Evolutionary conservation across 2,329 filamentous ascomycete genomes (phyloP).

Genomic region (Stylonectria norvegica): DNA sequence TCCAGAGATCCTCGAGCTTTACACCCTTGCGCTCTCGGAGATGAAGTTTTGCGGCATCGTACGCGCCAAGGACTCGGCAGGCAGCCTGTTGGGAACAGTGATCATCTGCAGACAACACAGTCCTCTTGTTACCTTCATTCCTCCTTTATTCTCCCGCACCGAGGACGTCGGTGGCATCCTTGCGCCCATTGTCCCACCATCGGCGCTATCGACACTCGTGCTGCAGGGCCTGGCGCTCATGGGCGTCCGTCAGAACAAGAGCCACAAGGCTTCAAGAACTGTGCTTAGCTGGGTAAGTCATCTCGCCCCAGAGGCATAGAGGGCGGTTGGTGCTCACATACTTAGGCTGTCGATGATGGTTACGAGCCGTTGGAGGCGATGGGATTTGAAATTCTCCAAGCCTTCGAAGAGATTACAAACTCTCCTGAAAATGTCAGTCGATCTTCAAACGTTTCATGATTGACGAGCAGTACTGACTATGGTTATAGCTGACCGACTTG

Average conservation of each 20-base stretch:
- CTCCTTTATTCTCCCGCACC: constrained; percentile 59
- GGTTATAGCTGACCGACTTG: not conserved
- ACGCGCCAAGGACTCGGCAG: constrained; percentile 67
- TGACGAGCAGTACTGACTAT: not conserved
- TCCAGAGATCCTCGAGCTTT: constrained; percentile 77
- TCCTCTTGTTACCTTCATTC: constrained; percentile 65
- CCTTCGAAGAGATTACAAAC: constrained; percentile 75
- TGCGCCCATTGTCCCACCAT: constrained; percentile 70
- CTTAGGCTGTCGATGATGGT: constrained; percentile 64
- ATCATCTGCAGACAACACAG: constrained; percentile 73
- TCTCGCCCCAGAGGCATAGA: not conserved
- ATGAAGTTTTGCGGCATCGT: constrained; percentile 75
- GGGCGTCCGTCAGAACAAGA: constrained; percentile 78
- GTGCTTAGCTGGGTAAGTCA: constrained; percentile 73
- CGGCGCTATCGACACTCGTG: constrained; percentile 65
- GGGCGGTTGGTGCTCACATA: constrained; percentile 13
- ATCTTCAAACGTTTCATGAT: not conserved
- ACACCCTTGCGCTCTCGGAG: constrained; percentile 70
- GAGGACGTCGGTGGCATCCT: constrained; percentile 70
- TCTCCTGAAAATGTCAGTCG: constrained; percentile 51
- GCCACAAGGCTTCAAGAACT: constrained; percentile 68
- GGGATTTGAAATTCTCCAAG: constrained; percentile 76
- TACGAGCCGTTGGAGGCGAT: constrained; percentile 72
- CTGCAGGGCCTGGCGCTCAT: constrained; percentile 75
- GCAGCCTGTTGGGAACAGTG: constrained; percentile 72